Base-by-base conservation (phyloP, 208 protist species). In the Porcisia hertigi region DNA sequence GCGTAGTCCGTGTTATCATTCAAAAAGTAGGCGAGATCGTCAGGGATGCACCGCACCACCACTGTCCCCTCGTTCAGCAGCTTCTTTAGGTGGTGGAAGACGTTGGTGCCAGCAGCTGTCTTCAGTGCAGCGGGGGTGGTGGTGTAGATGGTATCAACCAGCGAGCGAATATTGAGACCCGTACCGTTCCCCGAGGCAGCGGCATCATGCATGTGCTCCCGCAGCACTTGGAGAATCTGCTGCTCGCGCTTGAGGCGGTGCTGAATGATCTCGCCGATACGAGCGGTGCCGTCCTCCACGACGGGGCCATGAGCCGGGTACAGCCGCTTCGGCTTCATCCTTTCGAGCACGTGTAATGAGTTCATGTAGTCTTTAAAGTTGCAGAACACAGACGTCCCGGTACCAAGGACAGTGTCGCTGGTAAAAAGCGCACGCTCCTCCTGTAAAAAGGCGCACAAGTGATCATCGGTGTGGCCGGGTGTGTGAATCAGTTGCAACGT, bases 401-500 rank as follows among this genome's bases (percentile, higher is more conserved):
- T 67, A 49, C 88, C 90, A 12, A 94, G 83, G 23, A 94, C 80
- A 25, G 75, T 86, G 80, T 94, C 90, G n/a, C 86, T 78, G 0
- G 88, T 91, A 63, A 94, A 92, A 65, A 94, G 20, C 4, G 88
- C 88, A 12, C 58, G 4, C 65, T 92, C 87, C 67, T 92, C 86
- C 70, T 85, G 76, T 34, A 92, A 77, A 43, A 76, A 86, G 16
- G 81, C 67, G 63, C 84, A 90, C 45, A 92, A 25, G 79, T 91
- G 81, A 72, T 94, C 90, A 58, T 92, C 88, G 0, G 90, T 94
- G 80, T 94, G 90, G 9, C 90, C 90, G 41, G 90, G 90, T 5
- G 83, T 89, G 64, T 76, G 75, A 39, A 94, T 30, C 57, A 88
- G 52, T 60, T 80, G 52, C 55, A 94, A 73, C 49, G 83, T 89